Percentiles rank a stretch among this genome's conserved stretches.
Conservation (phyloP, 345 rosid species). For the sweet orange (Citrus sinensis) region DNA sequence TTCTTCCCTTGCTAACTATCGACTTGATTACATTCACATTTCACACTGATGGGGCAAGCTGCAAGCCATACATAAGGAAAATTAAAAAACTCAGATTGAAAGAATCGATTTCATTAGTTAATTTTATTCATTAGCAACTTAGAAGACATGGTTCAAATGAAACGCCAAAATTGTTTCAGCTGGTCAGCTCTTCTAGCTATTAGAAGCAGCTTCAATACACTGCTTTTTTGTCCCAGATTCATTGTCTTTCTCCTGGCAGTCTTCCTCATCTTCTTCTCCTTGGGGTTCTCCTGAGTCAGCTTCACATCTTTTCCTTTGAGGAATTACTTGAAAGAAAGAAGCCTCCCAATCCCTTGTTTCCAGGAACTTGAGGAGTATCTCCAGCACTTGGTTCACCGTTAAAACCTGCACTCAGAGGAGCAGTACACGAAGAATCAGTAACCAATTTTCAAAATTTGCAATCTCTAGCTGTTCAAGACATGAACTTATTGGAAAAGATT, state of each 20-base stretch:
- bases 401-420: conserved; percentile 55
- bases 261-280: conserved; percentile 26
- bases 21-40: background rate
- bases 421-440: background rate
- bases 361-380: conserved; percentile 78
- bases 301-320: conserved; percentile 75
- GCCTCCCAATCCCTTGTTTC: conserved; percentile 86
- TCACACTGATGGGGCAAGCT: background rate
- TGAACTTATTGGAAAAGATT: background rate
- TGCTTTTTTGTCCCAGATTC: conserved; percentile 48
- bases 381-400: conserved; percentile 92
- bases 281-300: conserved; percentile 31
- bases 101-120: background rate
- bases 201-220: conserved; percentile 41
- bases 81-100: background rate
- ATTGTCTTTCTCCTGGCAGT: conserved; percentile 26
- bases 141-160: background rate
- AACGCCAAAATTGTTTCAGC: background rate
- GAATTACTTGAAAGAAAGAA: conserved; percentile 86
- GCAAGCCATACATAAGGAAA: background rate
- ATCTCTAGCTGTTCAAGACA: background rate
- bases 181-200: conserved; percentile 16
- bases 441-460: background rate
- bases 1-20: background rate
- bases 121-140: background rate